Percentiles rank a stretch among this genome's conserved stretches.
Conservation (phyloP, 192 early-diverging fungal species). For the Rhizoclosmatium sp. region DNA sequence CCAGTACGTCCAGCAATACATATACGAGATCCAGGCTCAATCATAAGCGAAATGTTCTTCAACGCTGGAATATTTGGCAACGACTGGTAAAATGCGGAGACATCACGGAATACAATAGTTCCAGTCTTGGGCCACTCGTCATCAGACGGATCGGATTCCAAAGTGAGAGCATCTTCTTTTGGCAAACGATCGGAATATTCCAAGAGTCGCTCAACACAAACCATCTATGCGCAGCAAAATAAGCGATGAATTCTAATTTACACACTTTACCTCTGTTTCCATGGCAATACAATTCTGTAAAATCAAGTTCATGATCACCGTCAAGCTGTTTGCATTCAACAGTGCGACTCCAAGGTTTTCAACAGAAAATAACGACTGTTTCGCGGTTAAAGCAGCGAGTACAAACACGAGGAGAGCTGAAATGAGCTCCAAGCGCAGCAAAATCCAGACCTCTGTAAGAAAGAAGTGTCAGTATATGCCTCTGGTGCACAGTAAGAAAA, state of each 20-base stretch:
- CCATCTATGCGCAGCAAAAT: slow-evolving; percentile 16
- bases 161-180: slow-evolving; percentile 30
- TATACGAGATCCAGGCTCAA: slow-evolving; percentile 52
- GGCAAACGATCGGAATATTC: slow-evolving; percentile 51
- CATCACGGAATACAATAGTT: slow-evolving; percentile 42
- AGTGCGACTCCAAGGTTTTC: slow-evolving; percentile 2
- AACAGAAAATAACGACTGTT: not conserved
- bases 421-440: slow-evolving; percentile 12
- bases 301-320: slow-evolving; percentile 22
- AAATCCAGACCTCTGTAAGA: slow-evolving; percentile 10
- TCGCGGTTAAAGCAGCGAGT: not conserved
- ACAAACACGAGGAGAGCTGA: slow-evolving; percentile 17
- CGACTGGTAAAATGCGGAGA: slow-evolving; percentile 48
- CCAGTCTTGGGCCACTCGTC: slow-evolving; percentile 54
- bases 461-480: too few relatives aligned
- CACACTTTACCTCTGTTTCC: slow-evolving; percentile 6
- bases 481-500: too few relatives aligned
- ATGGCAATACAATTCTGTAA: slow-evolving; percentile 15
- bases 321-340: slow-evolving; percentile 16
- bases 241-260: too few relatives aligned
- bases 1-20: slow-evolving; percentile 63
- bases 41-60: slow-evolving; percentile 40
- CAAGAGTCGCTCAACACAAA: slow-evolving; percentile 53
- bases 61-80: slow-evolving; percentile 45
- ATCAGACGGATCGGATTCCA: slow-evolving; percentile 47